Evolutionary conservation across 345 rosid species (phyloP), one percentile per base, ranked within the genome.

Genomic region (Melaleuca alternifolia): DNA sequence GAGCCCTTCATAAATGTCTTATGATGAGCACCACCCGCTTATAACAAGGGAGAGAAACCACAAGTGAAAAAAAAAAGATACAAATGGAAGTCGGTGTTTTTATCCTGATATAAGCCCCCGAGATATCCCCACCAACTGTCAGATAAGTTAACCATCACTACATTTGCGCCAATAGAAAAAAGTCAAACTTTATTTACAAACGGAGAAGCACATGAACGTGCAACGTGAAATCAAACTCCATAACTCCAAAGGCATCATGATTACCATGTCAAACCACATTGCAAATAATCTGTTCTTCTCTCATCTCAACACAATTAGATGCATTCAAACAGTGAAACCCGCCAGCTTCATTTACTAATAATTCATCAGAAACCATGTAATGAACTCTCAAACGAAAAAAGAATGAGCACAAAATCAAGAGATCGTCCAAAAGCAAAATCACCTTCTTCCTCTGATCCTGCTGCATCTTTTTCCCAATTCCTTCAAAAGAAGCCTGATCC

Each of bases 391-490:
- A 18, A 83, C 6, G 11, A 51, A 18, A 83, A 52, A 26, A 23
- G 84, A 51, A 82, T 13, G 11, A 56, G 50, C 51, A 21, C 75
- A 84, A 50, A 84, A 23, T 33, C 75, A 77, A 82, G 61, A 79
- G 81, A 71, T 20, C 48, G 5, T 33, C 53, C 51, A 46, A 33
- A 85, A 62, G n/a, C 46, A 44, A n/a, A n/a, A 54, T 88, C 87
- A 96, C 98, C 99, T 96, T 96, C 88, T 95, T 95, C 83, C 96
- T 93, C 81, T 93, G 93, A 89, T 94, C 98, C 90, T 90, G 94
- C 93, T 95, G 99, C 96, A 93, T 93, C 88, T 26, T 88, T 85
- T 88, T 53, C 54, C 61, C 83, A 33, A 46, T 54, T 51, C 48
- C 71, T 46, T 14, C 30, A 23, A 41, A 8, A 50, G n/a, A 15